Evolutionary conservation across 148 eudicot genomes (phyloP).

Genomic region (Oxyria digyna): DNA sequence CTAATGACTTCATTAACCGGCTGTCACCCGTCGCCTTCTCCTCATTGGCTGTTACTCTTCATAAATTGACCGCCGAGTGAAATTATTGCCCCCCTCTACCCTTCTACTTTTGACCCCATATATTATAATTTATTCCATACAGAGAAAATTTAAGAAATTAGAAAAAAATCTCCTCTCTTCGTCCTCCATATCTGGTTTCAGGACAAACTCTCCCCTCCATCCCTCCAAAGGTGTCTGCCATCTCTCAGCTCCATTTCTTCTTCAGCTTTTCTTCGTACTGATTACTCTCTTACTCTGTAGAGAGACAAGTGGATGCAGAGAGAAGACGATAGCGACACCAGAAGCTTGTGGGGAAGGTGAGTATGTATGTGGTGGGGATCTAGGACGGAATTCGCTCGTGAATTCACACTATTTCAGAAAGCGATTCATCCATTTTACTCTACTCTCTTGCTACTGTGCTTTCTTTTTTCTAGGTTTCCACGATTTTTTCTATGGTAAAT

Average conservation of each 20-base stretch:
- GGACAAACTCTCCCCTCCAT: not conserved
- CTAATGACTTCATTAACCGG: not conserved
- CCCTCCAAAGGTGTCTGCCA: not conserved
- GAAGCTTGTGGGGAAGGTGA: not conserved
- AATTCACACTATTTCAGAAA: slow-evolving; percentile 3
- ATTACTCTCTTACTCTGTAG: not conserved
- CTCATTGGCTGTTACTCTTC: not conserved
- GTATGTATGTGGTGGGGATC: not conserved
- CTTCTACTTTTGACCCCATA: not conserved
- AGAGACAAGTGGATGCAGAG: not conserved
- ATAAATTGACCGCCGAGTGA: not conserved
- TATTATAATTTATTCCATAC: not conserved
- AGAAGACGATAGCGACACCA: not conserved
- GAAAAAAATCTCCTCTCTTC: not conserved
- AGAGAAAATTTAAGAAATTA: not conserved
- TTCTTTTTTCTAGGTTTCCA: not conserved
- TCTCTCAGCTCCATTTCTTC: not conserved
- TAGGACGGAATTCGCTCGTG: slow-evolving; percentile 4
- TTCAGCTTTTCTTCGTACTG: not conserved
- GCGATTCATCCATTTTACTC: not conserved
- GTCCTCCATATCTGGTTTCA: slow-evolving; percentile 9
- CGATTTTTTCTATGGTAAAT: not conserved
- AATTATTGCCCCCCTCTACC: slow-evolving; percentile 9
- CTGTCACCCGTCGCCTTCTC: not conserved
- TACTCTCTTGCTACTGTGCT: not conserved